Evolutionary conservation across 2,329 filamentous ascomycete genomes (phyloP), one percentile per base, ranked within the genome.

Genomic region (Fusarium bulbicola): DNA sequence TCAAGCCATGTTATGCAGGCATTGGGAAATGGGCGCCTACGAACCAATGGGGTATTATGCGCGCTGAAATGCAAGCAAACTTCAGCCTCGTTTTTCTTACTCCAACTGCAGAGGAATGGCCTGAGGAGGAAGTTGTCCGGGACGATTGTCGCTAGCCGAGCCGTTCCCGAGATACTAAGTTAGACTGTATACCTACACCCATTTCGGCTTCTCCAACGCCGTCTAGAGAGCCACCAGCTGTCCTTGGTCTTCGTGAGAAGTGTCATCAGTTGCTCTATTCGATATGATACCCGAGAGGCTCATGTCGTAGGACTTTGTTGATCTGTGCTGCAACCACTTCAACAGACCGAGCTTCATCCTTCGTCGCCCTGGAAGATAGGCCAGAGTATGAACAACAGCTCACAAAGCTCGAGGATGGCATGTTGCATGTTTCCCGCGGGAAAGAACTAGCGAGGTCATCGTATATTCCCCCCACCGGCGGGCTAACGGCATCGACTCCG

Each of bases 311-410:
- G 32, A 34, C 20, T 82, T 80, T 80, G 26, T 74, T 74, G 32
- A 81, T 76, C 32, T 74, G 88, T 84, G 42, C 78, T 10, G 88
- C 89, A n/a, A 87, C 79, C 20, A 81, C 73, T 36, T 84, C 76
- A 11, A 90, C 88, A 4, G 87, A 85, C 10, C 80, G 79, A 13
- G 81, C 76, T 59, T 87, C 83, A 69, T 92, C 90, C 76, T 59
- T 87, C 83, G 69, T 91, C 90, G 36, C 90, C 89, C 45, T 87
- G 90, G 42, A 90, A 82, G 49, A 92, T 82, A 65, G 8, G 88
- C 81, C 0, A 34, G 92, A 84, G 6, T 75, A 72, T 86, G 90
- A 6, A 85, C 86, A 6, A 85, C 86, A 20, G 82, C 63, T 37
- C 21, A 36, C n/a, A 21, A 24, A n/a, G 36, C 8, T 24, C 8